These are phyloP conservation scores for Arthroderma sp. DNA, from an alignment of 2,329 filamentous ascomycete species.

Conservation along the genomic window DNA sequence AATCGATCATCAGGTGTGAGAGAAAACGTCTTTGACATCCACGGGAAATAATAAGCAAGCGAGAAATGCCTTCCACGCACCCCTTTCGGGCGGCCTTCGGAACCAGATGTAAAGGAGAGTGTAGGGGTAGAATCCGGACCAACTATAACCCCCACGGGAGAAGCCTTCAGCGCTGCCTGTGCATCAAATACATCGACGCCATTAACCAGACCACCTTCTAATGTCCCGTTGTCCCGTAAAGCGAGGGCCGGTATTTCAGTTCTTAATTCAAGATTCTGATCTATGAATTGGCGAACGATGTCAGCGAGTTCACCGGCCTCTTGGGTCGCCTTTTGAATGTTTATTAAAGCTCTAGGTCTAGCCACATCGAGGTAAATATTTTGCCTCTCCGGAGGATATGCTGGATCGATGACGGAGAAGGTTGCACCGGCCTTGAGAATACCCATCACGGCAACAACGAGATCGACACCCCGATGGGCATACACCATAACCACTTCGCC, in stretches of 20 bases:
- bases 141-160: conserved; percentile 58
- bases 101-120: conserved; percentile 58
- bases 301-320: conserved; percentile 52
- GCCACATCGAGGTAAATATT: conserved; percentile 74
- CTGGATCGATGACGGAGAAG: conserved; percentile 58
- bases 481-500: conserved; percentile 93
- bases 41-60: conserved; percentile 74
- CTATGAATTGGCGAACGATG: conserved; percentile 54
- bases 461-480: conserved; percentile 66
- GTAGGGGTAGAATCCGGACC: conserved; percentile 77
- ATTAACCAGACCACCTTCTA: conserved; percentile 54
- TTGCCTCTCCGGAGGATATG: conserved; percentile 68
- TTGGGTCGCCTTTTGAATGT: conserved; percentile 57
- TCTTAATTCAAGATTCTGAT: conserved; percentile 57
- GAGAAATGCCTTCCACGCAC: conserved; percentile 79
- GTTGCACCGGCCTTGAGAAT: conserved; percentile 47
- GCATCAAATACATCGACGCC: conserved; percentile 54
- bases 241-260: conserved; percentile 61
- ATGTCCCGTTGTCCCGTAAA: conserved; percentile 55
- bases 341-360: conserved; percentile 56
- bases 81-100: conserved; percentile 70
- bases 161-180: conserved; percentile 38
- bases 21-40: conserved; percentile 79
- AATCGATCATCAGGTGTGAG: conserved; percentile 61
- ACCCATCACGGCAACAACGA: conserved; percentile 72